These are phyloP conservation scores for Phytopythium delawarense DNA, from an alignment of 352 stramenopile genomes.

Conservation along the genomic window DNA sequence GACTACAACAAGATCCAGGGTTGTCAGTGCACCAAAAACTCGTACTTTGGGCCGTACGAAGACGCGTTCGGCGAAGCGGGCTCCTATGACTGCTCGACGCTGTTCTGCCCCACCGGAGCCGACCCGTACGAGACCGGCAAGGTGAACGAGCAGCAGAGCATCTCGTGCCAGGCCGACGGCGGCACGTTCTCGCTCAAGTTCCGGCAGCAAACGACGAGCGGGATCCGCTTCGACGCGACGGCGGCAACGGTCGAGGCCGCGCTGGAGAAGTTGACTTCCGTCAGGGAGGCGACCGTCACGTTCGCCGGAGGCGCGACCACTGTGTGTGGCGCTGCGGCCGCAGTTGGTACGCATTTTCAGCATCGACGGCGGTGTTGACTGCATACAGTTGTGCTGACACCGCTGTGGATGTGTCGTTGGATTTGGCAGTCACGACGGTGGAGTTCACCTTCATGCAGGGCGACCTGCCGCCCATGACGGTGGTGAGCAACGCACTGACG, in stretches of 20 bases:
- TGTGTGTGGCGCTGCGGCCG: slow-evolving; percentile 32
- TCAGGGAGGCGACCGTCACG: slow-evolving; percentile 48
- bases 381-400: not conserved
- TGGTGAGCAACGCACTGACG: slow-evolving; percentile 33
- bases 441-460: slow-evolving; percentile 72
- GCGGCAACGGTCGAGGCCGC: slow-evolving; percentile 35
- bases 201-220: slow-evolving; percentile 45
- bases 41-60: slow-evolving; percentile 68
- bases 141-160: slow-evolving; percentile 68
- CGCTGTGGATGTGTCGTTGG: not conserved
- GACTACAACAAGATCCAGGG: slow-evolving; percentile 83
- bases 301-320: slow-evolving; percentile 27
- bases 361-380: not conserved
- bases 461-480: slow-evolving; percentile 42
- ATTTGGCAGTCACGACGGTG: slow-evolving; percentile 36
- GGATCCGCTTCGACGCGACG: slow-evolving; percentile 47
- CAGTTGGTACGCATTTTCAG: slow-evolving; percentile 29
- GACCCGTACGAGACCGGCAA: slow-evolving; percentile 70
- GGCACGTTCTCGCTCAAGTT: slow-evolving; percentile 71
- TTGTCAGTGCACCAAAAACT: slow-evolving; percentile 61
- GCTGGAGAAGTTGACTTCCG: slow-evolving; percentile 49
- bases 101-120: slow-evolving; percentile 86
- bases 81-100: slow-evolving; percentile 65
- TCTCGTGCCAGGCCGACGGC: slow-evolving; percentile 47
- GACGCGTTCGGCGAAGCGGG: slow-evolving; percentile 47